Evolutionary conservation across 345 rosid genomes (phyloP).

Genomic region (Passiflora organensis): DNA sequence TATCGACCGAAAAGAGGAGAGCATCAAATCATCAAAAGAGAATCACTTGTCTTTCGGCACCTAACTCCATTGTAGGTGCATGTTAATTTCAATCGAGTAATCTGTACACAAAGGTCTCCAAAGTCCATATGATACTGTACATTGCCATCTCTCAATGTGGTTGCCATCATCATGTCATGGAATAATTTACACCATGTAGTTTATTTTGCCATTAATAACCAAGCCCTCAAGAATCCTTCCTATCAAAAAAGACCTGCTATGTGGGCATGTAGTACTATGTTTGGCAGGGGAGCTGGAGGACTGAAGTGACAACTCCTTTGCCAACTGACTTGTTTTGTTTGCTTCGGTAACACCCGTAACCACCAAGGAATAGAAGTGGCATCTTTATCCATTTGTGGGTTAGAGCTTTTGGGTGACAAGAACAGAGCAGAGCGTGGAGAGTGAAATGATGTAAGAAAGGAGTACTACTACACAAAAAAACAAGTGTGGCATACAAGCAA

Average conservation of each 20-base stretch:
- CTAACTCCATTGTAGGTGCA: too few species aligned
- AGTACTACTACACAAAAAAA: background rate
- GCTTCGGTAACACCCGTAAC: slow-evolving; percentile 27
- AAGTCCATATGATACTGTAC: background rate
- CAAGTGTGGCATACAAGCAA: slow-evolving; percentile 46
- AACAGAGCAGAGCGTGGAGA: slow-evolving; percentile 28
- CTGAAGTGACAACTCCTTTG: background rate
- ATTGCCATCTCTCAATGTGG: background rate
- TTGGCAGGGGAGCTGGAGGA: too few species aligned
- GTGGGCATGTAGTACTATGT: too few species aligned
- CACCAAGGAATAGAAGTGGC: slow-evolving; percentile 11
- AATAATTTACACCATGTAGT: slow-evolving; percentile 8
- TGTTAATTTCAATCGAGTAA: too few species aligned
- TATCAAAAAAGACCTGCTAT: too few species aligned
- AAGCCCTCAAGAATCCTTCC: too few species aligned
- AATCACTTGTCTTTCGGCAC: too few species aligned
- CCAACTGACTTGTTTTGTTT: slow-evolving; percentile 8
- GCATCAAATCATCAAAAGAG: too few species aligned
- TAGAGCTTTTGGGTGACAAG: slow-evolving; percentile 34
- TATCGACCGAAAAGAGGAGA: too few species aligned
- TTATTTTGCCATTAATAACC: background rate
- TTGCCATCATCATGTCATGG: too few species aligned
- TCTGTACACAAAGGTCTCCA: too few species aligned
- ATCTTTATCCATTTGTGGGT: slow-evolving; percentile 27
- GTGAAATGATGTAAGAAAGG: slow-evolving; percentile 14